Percentiles rank a stretch among this genome's conserved stretches.
Evolutionary conservation across 495 filamentous ascomycete genomes (phyloP).

Genomic region (Penicillium arizonense): DNA sequence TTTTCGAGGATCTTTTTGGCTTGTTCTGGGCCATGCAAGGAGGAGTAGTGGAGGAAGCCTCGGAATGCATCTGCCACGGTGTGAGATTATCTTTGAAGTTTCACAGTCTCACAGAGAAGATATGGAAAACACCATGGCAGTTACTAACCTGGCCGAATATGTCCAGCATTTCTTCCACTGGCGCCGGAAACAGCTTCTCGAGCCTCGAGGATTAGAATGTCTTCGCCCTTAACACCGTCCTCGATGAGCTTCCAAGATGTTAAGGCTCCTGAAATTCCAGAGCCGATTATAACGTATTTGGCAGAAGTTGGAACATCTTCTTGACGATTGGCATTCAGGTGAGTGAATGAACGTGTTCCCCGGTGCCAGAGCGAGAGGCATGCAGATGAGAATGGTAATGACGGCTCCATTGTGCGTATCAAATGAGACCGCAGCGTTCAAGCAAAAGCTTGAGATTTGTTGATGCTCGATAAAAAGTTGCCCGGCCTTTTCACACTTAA

Average conservation of each 20-base stretch:
- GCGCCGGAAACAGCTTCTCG: conserved; percentile 14
- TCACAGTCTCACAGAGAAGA: too few relatives aligned
- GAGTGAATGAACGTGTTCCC: conserved; percentile 12
- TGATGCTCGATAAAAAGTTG: too few relatives aligned
- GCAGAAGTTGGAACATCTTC: not conserved
- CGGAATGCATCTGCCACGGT: conserved; percentile 2
- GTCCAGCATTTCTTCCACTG: conserved; percentile 13
- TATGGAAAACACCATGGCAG: not conserved
- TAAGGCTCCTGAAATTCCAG: conserved; percentile 10
- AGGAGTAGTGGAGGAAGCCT: conserved; percentile 5
- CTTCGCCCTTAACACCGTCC: conserved; percentile 1
- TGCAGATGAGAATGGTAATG: conserved; percentile 3
- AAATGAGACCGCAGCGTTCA: too few relatives aligned
- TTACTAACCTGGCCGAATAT: conserved; percentile 11
- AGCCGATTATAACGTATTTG: conserved; percentile 10
- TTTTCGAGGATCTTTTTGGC: conserved; percentile 10
- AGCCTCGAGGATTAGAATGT: conserved; percentile 11
- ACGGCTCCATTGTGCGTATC: conserved; percentile 1
- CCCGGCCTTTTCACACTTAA: too few relatives aligned
- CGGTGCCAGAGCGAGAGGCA: conserved; percentile 11
- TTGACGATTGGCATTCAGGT: conserved; percentile 7
- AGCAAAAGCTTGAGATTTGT: too few relatives aligned
- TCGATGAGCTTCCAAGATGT: conserved; percentile 9
- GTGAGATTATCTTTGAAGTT: not conserved
- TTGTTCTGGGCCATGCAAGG: conserved; percentile 9